These are phyloP conservation scores for Solanum piurae DNA, from an alignment of 257 asterid species.

Conservation along the genomic window DNA sequence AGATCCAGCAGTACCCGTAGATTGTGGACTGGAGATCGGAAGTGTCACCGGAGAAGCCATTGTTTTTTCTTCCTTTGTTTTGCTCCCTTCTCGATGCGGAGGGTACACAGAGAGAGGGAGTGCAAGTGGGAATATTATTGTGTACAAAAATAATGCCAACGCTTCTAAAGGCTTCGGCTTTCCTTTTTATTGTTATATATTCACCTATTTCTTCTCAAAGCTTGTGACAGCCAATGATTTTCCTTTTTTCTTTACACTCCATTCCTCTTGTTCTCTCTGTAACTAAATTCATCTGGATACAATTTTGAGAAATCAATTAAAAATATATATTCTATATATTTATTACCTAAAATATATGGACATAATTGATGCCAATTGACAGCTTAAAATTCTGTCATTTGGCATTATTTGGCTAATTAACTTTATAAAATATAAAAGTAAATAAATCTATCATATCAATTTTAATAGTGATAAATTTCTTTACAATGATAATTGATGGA, in stretches of 20 bases:
- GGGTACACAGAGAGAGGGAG: not conserved
- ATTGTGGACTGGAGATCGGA: conserved; percentile 60
- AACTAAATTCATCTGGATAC: not conserved
- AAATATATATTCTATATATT: too few species aligned
- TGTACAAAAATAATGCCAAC: not conserved
- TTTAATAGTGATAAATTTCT: too few species aligned
- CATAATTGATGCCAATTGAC: too few species aligned
- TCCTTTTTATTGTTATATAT: too few species aligned
- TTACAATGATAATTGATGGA: too few species aligned
- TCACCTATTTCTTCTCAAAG: not conserved
- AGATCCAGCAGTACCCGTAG: conserved; percentile 19
- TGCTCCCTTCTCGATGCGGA: not conserved
- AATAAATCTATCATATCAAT: too few species aligned
- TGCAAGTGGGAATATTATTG: not conserved
- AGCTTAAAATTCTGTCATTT: too few species aligned
- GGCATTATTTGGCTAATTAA: too few species aligned
- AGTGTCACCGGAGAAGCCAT: conserved; percentile 65
- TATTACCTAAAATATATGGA: too few species aligned
- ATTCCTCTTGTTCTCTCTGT: not conserved
- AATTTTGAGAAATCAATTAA: not conserved
- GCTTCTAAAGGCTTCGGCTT: not conserved
- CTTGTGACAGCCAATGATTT: not conserved
- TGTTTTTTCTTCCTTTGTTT: not conserved
- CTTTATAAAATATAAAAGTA: too few species aligned
- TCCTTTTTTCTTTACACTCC: not conserved